Evolutionary conservation across 2,329 filamentous ascomycete species (phyloP).

Genomic region (Sarocladium oryzae): DNA sequence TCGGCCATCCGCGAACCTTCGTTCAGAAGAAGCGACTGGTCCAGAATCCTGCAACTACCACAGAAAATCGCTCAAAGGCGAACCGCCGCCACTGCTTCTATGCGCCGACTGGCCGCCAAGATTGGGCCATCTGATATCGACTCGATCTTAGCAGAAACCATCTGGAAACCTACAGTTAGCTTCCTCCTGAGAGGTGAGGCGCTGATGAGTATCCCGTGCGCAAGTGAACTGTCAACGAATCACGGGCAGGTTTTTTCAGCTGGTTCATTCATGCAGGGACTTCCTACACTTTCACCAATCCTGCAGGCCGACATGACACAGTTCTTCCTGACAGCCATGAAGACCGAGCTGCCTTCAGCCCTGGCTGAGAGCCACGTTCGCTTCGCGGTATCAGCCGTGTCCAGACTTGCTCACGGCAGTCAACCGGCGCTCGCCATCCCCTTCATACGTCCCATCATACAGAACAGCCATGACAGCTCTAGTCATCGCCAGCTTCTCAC

Average conservation of each 20-base stretch:
- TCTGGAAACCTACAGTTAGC: conserved; percentile 26
- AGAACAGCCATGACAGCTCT: conserved; percentile 24
- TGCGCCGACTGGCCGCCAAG: not conserved
- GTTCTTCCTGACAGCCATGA: conserved; percentile 16
- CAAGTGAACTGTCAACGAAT: not conserved
- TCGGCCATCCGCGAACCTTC: not conserved
- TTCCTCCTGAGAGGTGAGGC: conserved; percentile 20
- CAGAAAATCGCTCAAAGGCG: not conserved
- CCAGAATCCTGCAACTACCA: not conserved
- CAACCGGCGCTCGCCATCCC: conserved; percentile 22
- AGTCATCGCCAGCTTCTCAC: conserved; percentile 27
- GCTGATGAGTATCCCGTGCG: conserved; percentile 4
- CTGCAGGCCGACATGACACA: conserved; percentile 16
- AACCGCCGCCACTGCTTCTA: not conserved
- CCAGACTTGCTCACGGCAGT: conserved; percentile 20
- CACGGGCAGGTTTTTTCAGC: not conserved
- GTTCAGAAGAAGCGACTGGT: not conserved
- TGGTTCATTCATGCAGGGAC: conserved; percentile 12
- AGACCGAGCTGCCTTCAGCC: conserved; percentile 11
- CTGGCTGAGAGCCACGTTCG: conserved; percentile 13
- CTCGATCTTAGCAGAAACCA: conserved; percentile 4
- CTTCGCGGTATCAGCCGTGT: conserved; percentile 15
- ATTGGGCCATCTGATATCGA: not conserved
- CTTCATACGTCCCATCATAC: conserved; percentile 22
- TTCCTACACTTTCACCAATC: conserved; percentile 7